phyloP scores from a whole-genome alignment of 352 stramenopile species.

The Pythium guiyangense region DNA sequence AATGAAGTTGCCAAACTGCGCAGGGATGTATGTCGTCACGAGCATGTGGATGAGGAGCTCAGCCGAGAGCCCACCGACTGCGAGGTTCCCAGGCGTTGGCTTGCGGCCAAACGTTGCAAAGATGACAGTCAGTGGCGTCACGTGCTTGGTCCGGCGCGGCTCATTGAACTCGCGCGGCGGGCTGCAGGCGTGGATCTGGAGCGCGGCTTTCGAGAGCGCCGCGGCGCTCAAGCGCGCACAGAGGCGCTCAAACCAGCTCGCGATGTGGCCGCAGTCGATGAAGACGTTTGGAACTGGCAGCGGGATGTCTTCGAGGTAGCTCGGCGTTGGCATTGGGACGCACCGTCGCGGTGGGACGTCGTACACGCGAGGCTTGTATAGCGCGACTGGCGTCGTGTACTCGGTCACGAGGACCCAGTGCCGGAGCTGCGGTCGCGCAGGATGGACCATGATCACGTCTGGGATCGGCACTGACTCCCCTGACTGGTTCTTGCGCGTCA shows the following conservation, averaged over 20 bases:
- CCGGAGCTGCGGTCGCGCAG: constrained; percentile 36
- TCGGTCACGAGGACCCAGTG: constrained; percentile 72
- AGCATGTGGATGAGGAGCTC: constrained; percentile 90
- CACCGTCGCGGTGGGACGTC: constrained; percentile 71
- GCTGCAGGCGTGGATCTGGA: constrained; percentile 69
- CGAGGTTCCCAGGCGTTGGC: constrained; percentile 70
- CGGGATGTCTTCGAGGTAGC: constrained; percentile 67
- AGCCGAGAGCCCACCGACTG: constrained; percentile 75
- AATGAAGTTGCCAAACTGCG: constrained; percentile 91
- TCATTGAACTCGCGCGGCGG: constrained; percentile 48
- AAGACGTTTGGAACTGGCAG: constrained; percentile 64
- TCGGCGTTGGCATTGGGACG: constrained; percentile 84
- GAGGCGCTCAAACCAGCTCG: constrained; percentile 67
- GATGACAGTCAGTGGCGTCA: constrained; percentile 74
- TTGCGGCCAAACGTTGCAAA: constrained; percentile 90
- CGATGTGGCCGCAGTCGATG: constrained; percentile 56
- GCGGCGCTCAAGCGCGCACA: constrained; percentile 43
- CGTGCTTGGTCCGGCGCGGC: constrained; percentile 73
- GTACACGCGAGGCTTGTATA: constrained; percentile 86
- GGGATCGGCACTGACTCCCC: constrained; percentile 20
- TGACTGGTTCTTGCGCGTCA: constrained; percentile 75
- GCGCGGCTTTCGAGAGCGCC: constrained; percentile 44
- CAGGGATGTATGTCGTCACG: constrained; percentile 89
- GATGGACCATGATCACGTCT: constrained; percentile 64
- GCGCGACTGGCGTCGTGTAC: constrained; percentile 46